Evolutionary conservation across 1,139 yeast species (phyloP).

Genomic region (Hemisphaericaspora lyxosophila): DNA sequence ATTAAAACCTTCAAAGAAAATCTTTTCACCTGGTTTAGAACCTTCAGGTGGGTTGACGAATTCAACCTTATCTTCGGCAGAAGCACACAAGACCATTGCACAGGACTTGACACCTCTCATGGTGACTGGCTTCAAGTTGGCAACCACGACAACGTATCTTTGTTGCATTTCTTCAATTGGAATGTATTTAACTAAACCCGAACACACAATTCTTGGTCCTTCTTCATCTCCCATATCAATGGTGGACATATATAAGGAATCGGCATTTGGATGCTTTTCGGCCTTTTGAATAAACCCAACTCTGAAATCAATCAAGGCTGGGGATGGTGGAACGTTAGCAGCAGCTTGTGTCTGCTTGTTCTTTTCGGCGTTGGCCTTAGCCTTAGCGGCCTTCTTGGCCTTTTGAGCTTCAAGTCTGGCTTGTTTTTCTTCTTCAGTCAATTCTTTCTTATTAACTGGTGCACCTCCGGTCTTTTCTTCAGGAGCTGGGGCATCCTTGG

Average conservation of each 20-base stretch:
- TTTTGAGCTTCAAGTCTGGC: conserved; percentile 54
- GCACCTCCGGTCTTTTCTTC: conserved; percentile 19
- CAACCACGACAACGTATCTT: conserved; percentile 52
- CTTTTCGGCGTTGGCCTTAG: conserved; percentile 67
- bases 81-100: conserved; percentile 97
- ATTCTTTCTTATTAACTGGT: conserved; percentile 18
- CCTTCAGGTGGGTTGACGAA: conserved; percentile 94
- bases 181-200: conserved; percentile 66
- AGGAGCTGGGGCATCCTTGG: conserved; percentile 5
- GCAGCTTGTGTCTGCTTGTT: conserved; percentile 57
- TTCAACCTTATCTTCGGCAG: conserved; percentile 69
- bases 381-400: conserved; percentile 75
- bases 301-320: conserved; percentile 85
- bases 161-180: conserved; percentile 48
- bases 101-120: conserved; percentile 87
- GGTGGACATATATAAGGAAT: conserved; percentile 91
- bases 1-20: conserved; percentile 88
- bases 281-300: conserved; percentile 98
- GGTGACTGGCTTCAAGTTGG: conserved; percentile 64
- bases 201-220: conserved; percentile 97
- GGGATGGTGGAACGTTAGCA: conserved; percentile 63
- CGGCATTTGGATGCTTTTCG: conserved; percentile 96
- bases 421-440: conserved; percentile 61
- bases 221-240: conserved; percentile 95
- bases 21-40: conserved; percentile 94